Conservation (phyloP, 1,284 basidiomycete species). For the Baeospora myosura region DNA sequence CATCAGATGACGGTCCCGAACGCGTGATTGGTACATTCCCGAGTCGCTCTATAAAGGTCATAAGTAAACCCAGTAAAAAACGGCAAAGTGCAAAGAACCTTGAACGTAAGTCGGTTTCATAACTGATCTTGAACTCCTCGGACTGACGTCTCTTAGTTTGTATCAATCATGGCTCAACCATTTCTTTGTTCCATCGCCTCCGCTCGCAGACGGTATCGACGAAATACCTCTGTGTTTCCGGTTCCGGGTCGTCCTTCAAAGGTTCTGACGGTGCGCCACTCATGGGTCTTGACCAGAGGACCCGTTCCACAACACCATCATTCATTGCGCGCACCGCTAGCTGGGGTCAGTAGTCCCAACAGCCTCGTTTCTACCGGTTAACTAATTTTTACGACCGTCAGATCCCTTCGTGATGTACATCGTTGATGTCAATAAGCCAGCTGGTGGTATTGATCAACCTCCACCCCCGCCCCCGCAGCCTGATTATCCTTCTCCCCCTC, state of each 20-base stretch:
- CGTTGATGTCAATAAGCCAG: slow-evolving; percentile 77
- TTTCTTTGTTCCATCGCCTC: slow-evolving; percentile 91
- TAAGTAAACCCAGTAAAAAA: slow-evolving; percentile 96
- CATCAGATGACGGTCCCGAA: slow-evolving; percentile 69
- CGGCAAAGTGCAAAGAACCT: slow-evolving; percentile 88
- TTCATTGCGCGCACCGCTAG: slow-evolving; percentile 81
- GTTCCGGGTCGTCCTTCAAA: slow-evolving; percentile 83
- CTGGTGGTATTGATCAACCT: slow-evolving; percentile 65
- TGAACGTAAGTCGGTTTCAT: slow-evolving; percentile 60
- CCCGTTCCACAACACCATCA: slow-evolving; percentile 67
- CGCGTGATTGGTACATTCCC: slow-evolving; percentile 82
- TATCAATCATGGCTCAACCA: slow-evolving; percentile 92
- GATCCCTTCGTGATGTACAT: slow-evolving; percentile 97
- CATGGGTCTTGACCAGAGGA: slow-evolving; percentile 71
- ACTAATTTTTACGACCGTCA: slow-evolving; percentile 25
- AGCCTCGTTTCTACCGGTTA: slow-evolving; percentile 10
- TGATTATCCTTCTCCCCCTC: slow-evolving; percentile 83
- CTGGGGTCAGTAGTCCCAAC: slow-evolving; percentile 52
- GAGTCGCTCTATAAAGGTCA: slow-evolving; percentile 91
- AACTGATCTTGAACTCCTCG: slow-evolving; percentile 11
- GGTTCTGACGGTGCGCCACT: slow-evolving; percentile 84
- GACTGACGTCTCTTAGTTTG: slow-evolving; percentile 51
- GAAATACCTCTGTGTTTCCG: slow-evolving; percentile 91
- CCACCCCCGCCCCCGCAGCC: slow-evolving; percentile 74
- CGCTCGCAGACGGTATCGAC: slow-evolving; percentile 93